Conservation (phyloP, 495 filamentous ascomycete genomes). For the Neurospora terricola region DNA sequence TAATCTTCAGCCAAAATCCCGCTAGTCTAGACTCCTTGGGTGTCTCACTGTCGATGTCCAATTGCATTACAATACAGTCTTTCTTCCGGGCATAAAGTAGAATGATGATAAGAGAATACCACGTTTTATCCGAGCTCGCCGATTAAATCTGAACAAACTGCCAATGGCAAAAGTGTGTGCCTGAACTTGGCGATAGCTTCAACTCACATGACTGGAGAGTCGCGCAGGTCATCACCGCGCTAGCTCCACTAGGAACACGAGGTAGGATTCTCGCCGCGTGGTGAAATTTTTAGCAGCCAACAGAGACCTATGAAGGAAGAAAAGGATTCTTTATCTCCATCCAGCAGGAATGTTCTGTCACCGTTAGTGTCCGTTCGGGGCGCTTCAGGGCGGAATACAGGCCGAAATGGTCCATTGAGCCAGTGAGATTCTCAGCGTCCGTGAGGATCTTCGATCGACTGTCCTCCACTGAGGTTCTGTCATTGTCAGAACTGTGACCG, state of each 20-base stretch:
- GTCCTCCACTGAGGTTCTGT: not conserved
- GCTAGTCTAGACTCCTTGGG: not conserved
- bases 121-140: not conserved
- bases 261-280: not conserved
- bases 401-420: not conserved
- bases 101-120: not conserved
- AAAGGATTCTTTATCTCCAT: not conserved
- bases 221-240: not conserved
- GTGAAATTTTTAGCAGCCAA: not conserved
- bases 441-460: not conserved
- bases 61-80: not conserved
- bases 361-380: not conserved
- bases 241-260: not conserved
- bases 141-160: not conserved
- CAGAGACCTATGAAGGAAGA: not conserved
- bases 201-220: not conserved
- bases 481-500: not conserved
- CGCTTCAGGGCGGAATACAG: not conserved
- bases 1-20: not conserved
- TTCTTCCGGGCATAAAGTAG: not conserved
- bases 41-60: not conserved
- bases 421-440: not conserved
- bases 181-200: not conserved
- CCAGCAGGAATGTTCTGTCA: not conserved
- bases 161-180: not conserved